A percentile compares a stretch with the other conserved stretches of the same genome.
These are phyloP conservation scores for Sanguinoderma infundibulare DNA, from an alignment of 1,284 basidiomycete genomes.

Conservation along the genomic window DNA sequence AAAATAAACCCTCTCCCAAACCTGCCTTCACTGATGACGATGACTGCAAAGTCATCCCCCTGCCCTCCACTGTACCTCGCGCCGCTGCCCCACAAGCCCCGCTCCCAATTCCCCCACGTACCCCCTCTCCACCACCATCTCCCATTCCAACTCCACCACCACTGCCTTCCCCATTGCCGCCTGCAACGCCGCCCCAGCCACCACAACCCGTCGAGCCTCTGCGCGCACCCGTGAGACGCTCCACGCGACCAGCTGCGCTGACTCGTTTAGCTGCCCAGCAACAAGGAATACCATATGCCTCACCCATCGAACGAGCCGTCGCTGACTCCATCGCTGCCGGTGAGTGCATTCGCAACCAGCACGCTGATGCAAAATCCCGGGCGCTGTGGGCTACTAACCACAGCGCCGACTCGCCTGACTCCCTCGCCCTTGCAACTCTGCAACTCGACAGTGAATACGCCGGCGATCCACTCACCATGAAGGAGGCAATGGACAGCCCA, in stretches of 20 bases:
- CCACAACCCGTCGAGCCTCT: too few relatives aligned
- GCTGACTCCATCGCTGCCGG: not conserved
- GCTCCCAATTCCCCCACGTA: too few relatives aligned
- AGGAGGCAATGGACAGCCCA: slow-evolving; percentile 28
- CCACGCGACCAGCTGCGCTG: not conserved
- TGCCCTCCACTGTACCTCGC: not conserved
- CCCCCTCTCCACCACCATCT: not conserved
- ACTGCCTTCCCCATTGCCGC: not conserved
- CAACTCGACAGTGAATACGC: slow-evolving; percentile 15
- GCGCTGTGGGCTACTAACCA: not conserved
- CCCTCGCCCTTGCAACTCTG: not conserved
- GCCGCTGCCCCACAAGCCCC: too few relatives aligned
- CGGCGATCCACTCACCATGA: slow-evolving; percentile 30
- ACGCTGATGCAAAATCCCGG: not conserved
- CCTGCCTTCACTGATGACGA: not conserved
- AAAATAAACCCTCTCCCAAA: too few relatives aligned
- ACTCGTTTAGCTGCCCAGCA: not conserved
- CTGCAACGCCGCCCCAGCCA: too few relatives aligned
- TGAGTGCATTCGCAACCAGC: not conserved
- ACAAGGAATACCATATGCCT: not conserved
- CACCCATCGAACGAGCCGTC: not conserved
- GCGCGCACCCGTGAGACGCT: not conserved
- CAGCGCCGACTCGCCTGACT: not conserved
- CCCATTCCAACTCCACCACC: not conserved
- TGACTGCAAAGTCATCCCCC: not conserved